Percentiles rank a stretch among this genome's conserved stretches.
These are phyloP conservation scores for Tricholoma matsutake DNA, from an alignment of 768 basidiomycete species.

Conservation along the genomic window DNA sequence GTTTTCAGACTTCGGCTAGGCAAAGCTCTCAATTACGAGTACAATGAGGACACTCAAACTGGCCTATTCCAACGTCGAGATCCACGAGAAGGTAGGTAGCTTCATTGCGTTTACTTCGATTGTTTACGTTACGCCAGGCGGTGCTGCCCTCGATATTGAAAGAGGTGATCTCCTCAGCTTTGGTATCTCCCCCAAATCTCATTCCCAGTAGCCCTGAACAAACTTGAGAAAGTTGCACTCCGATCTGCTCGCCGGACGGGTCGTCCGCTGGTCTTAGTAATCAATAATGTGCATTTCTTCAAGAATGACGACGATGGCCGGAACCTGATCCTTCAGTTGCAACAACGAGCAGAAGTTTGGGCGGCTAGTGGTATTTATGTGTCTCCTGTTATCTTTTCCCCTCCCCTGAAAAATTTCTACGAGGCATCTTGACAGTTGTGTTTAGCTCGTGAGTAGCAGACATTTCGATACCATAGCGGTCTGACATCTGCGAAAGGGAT, in stretches of 20 bases:
- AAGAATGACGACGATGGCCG: conserved; percentile 75
- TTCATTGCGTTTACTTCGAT: background rate
- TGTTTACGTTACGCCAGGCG: conserved; percentile 39
- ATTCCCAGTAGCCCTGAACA: conserved; percentile 59
- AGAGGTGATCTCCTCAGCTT: conserved; percentile 45
- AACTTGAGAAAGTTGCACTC: conserved; percentile 83
- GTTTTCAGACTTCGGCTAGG: conserved; percentile 84
- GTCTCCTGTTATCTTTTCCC: background rate
- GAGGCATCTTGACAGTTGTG: conserved; percentile 75
- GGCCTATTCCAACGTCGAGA: conserved; percentile 80
- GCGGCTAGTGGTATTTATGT: conserved; percentile 61
- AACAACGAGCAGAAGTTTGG: conserved; percentile 86
- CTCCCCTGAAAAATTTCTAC: conserved; percentile 1
- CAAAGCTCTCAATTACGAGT: conserved; percentile 85
- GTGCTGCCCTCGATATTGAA: conserved; percentile 79
- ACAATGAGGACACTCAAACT: conserved; percentile 77
- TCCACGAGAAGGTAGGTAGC: conserved; percentile 65
- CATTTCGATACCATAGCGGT: conserved; percentile 7
- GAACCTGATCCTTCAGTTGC: conserved; percentile 80
- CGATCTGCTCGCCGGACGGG: conserved; percentile 51
- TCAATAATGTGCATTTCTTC: conserved; percentile 79
- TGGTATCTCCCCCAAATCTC: background rate
- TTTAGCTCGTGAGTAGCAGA: conserved; percentile 61
- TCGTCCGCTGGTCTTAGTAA: conserved; percentile 72
- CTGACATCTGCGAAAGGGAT: conserved; percentile 45